Percentiles rank a stretch among this genome's conserved stretches.
Conservation (phyloP, 352 stramenopile species). For the Phytopythium cucurbitacearum region DNA sequence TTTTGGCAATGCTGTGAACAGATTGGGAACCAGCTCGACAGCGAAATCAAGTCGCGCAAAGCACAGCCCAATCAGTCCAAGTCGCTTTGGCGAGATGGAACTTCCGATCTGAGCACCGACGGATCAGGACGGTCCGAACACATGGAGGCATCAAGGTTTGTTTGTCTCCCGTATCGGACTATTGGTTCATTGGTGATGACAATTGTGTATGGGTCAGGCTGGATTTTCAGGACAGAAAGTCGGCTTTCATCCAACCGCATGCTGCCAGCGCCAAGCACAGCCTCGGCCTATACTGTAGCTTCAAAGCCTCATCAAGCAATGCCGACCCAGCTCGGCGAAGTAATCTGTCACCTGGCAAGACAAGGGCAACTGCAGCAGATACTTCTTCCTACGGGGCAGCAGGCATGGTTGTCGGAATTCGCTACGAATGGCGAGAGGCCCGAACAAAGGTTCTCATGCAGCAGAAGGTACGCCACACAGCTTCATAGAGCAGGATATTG, state of each 20-base stretch:
- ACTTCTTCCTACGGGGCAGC: conserved; percentile 20
- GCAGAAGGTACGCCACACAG: conserved; percentile 44
- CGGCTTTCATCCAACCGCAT: conserved; percentile 39
- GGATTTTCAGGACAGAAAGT: conserved; percentile 50
- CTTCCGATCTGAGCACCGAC: too few relatives aligned
- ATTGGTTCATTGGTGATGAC: background rate
- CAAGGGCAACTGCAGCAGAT: background rate
- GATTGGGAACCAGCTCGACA: conserved; percentile 61
- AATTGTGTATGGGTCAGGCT: conserved; percentile 13
- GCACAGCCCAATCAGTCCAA: conserved; percentile 1
- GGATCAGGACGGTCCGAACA: background rate
- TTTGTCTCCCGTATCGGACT: background rate
- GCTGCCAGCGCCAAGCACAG: conserved; percentile 23
- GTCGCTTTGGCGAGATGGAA: background rate
- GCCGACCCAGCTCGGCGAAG: too few relatives aligned
- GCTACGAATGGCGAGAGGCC: conserved; percentile 67
- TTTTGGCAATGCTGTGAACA: conserved; percentile 6
- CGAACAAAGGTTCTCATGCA: conserved; percentile 53
- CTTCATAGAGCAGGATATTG: background rate
- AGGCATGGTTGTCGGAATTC: conserved; percentile 42
- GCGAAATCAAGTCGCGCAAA: conserved; percentile 28
- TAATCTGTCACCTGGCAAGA: background rate
- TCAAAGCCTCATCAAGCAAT: conserved; percentile 25
- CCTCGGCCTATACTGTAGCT: conserved; percentile 58
- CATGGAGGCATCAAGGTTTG: conserved; percentile 33